Evolutionary conservation across 805 yeast genomes (phyloP), one percentile per base, ranked within the genome.

Genomic region (Cyberlindnera maclurae): DNA sequence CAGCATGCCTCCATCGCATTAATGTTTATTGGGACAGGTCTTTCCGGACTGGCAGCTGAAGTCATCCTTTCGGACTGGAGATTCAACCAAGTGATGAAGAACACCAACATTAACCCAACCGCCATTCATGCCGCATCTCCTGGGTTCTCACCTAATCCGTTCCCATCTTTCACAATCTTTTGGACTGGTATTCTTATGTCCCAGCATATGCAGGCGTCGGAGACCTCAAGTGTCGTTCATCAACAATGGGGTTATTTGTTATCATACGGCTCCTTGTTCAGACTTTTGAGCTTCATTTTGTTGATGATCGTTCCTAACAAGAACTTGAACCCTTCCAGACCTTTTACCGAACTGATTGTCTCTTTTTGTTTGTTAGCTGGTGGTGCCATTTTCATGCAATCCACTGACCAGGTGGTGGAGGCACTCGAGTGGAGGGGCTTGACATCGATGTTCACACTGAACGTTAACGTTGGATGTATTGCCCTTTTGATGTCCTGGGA

Each of bases 101-200:
- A 57, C 39, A 53, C 60, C 2, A 52, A 50, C 39, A 51, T 55
- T 30, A 47, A 50, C 32, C 36, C 59, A 12, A 39, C 41, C 27
- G 60, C 54, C 7, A 57, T 55, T 16, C 54, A 52, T 37, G 65
- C 64, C 4, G 69, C 71, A 11, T 61, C 81, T 1, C 89, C 89
- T 2, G 94, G 94, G 0, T 84, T 67, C 59, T 81, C 95, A 1
- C 89, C 95, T 47, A 93, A 93, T 58, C 97, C 97, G 26, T 87
- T 93, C 74, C 97, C 97, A 3, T 79, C 85, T 1, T 75, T 93
- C 47, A 87, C 94, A 3, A 84, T 93, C 26, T 93, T 85, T 64
- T 93, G 96, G 95, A 93, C 97, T 1, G 98, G 98, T 22, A 71
- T 82, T 12, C 69, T 93, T 45, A 93, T 93, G 98, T 88, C 97